Base-by-base conservation (phyloP, 345 rosid species). In the Microcos paniculata region DNA sequence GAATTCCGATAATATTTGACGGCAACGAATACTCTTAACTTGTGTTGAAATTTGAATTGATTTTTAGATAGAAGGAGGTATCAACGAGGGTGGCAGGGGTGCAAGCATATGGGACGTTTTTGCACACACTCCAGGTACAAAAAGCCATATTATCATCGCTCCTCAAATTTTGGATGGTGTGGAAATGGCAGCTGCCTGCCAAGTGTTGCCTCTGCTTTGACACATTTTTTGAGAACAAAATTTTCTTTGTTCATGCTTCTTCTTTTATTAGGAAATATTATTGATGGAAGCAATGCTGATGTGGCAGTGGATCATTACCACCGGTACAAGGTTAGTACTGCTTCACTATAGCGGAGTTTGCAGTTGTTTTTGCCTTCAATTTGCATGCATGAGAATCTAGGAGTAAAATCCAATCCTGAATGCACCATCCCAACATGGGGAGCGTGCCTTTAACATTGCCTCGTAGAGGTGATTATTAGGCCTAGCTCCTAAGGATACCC, bases 21-120 rank as follows among this genome's bases (percentile, higher is more conserved):
- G n/a, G n/a, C n/a, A n/a, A n/a, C n/a, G n/a, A n/a, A n/a, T n/a
- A n/a, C n/a, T n/a, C n/a, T n/a, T n/a, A n/a, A n/a, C n/a, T n/a
- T n/a, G n/a, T n/a, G n/a, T n/a, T n/a, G n/a, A n/a, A n/a, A n/a
- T 24, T 42, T 2, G 6, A 35, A 9, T 56, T 56, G 61, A 12
- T 80, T 83, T 77, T 26, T 80, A 92, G 98, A 89, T 94, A 78
- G 98, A 94, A 90, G 98, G 98, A 80, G 98, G 87, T 11, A 78
- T 86, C 81, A 77, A 78, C 46, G 98, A 90, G 63, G 98, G 94
- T 30, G 87, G 89, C 11, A 86, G 91, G 68, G 99, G 98, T 59
- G 84, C 93, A 53, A 86, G 88, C 77, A 91, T 92, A 71, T 92
- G 99, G 99, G 99, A 92, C 72, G 88, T 85, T 76, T 92, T 92